These are phyloP conservation scores for Staphylotrichum tortipilum DNA, from an alignment of 495 filamentous ascomycete species.

Conservation along the genomic window DNA sequence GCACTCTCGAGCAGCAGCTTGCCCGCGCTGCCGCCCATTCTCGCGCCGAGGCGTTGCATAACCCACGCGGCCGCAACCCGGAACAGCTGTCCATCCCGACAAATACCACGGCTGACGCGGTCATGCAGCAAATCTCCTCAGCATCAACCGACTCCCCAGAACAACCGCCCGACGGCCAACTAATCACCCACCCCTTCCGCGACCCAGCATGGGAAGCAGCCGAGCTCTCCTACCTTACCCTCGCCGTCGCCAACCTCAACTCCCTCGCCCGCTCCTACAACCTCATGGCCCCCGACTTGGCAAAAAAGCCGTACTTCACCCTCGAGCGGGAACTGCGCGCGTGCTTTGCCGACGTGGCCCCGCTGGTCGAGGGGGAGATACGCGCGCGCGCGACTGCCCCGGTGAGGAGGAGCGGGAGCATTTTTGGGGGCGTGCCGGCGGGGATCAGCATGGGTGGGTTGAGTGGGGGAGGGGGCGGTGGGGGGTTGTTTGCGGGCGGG, in stretches of 20 bases:
- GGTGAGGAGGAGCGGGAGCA: conserved; percentile 29
- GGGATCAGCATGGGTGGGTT: conserved; percentile 48
- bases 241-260: conserved; percentile 75
- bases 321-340: conserved; percentile 72
- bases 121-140: conserved; percentile 35
- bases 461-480: conserved; percentile 13
- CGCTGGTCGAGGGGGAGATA: conserved; percentile 62
- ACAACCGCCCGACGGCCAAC: not conserved
- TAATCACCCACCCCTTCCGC: conserved; percentile 43
- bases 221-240: conserved; percentile 68
- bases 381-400: conserved; percentile 54
- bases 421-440: conserved; percentile 30
- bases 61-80: conserved; percentile 39
- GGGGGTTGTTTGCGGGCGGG: conserved; percentile 32
- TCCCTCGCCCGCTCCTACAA: conserved; percentile 80
- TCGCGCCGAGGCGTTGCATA: conserved; percentile 54
- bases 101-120: conserved; percentile 38
- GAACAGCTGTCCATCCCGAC: conserved; percentile 42
- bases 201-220: conserved; percentile 58
- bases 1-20: conserved; percentile 69
- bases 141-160: not conserved
- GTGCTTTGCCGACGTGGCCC: conserved; percentile 82
- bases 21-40: conserved; percentile 63
- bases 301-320: conserved; percentile 86
- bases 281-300: conserved; percentile 81